A percentile compares a stretch with the other conserved stretches of the same genome.
Evolutionary conservation across 371 early-diverging fungal genomes (phyloP).

Genomic region (Cokeromyces recurvatus): DNA sequence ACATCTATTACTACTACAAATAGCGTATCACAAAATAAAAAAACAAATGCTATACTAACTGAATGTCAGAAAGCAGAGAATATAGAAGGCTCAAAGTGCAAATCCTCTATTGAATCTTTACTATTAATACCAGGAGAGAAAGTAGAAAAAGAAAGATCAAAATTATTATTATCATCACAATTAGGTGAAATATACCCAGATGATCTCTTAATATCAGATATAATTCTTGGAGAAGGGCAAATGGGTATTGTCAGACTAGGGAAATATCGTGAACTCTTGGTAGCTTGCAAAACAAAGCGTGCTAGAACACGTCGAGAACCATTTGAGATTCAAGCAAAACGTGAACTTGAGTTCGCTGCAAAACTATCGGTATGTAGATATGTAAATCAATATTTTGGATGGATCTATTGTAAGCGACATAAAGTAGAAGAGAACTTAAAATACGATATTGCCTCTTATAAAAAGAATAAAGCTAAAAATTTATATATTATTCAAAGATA

Average conservation of each 20-base stretch:
- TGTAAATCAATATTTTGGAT: constrained; percentile 26
- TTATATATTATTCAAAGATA: constrained; percentile 25
- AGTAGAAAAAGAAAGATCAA: no score
- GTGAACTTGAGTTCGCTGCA: constrained; percentile 29
- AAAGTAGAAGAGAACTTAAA: background rate
- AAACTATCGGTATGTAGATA: constrained; percentile 21
- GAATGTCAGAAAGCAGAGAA: no score
- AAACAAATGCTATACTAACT: no score
- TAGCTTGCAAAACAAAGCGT: constrained; percentile 31
- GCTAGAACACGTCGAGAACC: background rate
- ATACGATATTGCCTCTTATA: background rate
- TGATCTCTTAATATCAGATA: constrained; percentile 3
- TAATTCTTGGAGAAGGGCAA: constrained; percentile 26
- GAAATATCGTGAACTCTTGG: constrained; percentile 8
- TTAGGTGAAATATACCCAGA: no score
- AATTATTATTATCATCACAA: no score
- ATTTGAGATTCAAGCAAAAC: constrained; percentile 9
- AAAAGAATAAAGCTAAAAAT: background rate
- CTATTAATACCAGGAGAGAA: no score
- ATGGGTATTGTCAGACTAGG: constrained; percentile 19
- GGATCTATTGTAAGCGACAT: constrained; percentile 7
- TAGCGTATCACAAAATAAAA: no score
- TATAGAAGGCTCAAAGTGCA: no score
- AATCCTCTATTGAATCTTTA: no score
- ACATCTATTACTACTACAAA: no score